Conservation (phyloP, 441 rosid species). For the Gossypium laxum region DNA sequence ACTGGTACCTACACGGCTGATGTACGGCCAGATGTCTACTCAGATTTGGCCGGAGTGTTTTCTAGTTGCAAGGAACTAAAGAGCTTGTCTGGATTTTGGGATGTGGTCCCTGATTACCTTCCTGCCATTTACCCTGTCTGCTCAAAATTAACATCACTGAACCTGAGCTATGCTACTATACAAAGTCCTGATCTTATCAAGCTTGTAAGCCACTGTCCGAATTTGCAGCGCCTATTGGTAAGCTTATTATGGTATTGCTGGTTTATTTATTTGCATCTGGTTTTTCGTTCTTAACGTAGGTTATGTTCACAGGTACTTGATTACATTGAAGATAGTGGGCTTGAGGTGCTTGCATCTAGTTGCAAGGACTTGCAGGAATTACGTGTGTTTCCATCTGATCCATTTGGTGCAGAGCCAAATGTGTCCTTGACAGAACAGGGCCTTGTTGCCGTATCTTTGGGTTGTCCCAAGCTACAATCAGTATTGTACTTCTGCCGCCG, state of each 20-base stretch:
- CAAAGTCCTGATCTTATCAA: conserved; percentile 52
- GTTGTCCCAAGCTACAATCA: conserved; percentile 70
- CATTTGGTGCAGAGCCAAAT: conserved; percentile 42
- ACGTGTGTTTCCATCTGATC: conserved; percentile 88
- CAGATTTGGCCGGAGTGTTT: conserved; percentile 47
- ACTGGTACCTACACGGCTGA: conserved; percentile 60
- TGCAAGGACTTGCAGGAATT: conserved; percentile 72
- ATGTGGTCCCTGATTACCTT: conserved; percentile 60
- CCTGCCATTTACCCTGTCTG: conserved; percentile 66
- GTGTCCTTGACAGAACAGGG: conserved; percentile 73
- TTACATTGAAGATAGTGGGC: conserved; percentile 79
- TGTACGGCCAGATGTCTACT: conserved; percentile 35
- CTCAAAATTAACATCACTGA: conserved; percentile 54
- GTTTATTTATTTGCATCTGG: neutral
- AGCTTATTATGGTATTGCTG: conserved; percentile 14
- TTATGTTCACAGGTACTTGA: conserved; percentile 54
- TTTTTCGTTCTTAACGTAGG: conserved; percentile 12
- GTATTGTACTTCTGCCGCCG: conserved; percentile 74
- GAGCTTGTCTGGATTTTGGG: conserved; percentile 84
- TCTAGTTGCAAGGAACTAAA: conserved; percentile 52
- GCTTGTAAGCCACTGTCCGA: conserved; percentile 55
- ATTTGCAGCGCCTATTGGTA: conserved; percentile 71
- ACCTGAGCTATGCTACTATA: conserved; percentile 70
- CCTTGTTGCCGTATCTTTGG: conserved; percentile 58
- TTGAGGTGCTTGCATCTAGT: conserved; percentile 47